Percentiles rank a stretch among this genome's conserved stretches.
These are phyloP conservation scores for Priceomyces melissophilus DNA, from an alignment of 805 yeast species.

Conservation along the genomic window DNA sequence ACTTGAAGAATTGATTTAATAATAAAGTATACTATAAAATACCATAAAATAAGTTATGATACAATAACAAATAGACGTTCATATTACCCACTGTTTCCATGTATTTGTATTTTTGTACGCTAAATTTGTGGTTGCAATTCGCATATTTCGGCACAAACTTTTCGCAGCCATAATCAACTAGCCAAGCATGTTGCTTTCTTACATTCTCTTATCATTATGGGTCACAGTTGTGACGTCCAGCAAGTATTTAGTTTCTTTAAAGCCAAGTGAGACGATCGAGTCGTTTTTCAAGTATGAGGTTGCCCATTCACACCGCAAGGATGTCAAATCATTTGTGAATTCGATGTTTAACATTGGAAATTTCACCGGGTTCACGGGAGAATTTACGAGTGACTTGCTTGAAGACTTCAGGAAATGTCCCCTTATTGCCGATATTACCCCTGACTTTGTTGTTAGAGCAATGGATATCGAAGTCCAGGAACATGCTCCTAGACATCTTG, in stretches of 20 bases:
- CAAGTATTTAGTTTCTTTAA: slow-evolving; percentile 50
- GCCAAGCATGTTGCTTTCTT: neutral
- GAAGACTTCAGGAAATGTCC: slow-evolving; percentile 54
- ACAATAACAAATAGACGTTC: too few relatives aligned
- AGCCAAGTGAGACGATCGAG: slow-evolving; percentile 47
- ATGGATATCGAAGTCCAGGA: slow-evolving; percentile 43
- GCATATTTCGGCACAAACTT: neutral
- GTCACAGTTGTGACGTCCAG: slow-evolving; percentile 1
- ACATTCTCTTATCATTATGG: neutral
- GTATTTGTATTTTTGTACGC: slow-evolving; percentile 1
- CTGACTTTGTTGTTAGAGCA: slow-evolving; percentile 61
- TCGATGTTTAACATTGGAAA: slow-evolving; percentile 63
- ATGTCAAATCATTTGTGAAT: slow-evolving; percentile 46
- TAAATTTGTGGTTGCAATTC: neutral
- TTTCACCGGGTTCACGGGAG: slow-evolving; percentile 68
- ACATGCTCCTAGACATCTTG: slow-evolving; percentile 63
- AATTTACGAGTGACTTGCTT: slow-evolving; percentile 47
- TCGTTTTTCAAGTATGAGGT: slow-evolving; percentile 45
- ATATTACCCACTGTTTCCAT: too few relatives aligned
- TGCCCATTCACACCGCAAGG: slow-evolving; percentile 30
- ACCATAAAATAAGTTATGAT: too few relatives aligned
- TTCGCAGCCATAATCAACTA: slow-evolving; percentile 1
- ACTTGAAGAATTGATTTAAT: slow-evolving; percentile 15
- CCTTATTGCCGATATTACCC: slow-evolving; percentile 63
- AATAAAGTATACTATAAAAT: too few relatives aligned